A percentile compares a stretch with the other conserved stretches of the same genome.
phyloP scores from a whole-genome alignment of 306 rosid genomes.

The Quercus glauca region DNA sequence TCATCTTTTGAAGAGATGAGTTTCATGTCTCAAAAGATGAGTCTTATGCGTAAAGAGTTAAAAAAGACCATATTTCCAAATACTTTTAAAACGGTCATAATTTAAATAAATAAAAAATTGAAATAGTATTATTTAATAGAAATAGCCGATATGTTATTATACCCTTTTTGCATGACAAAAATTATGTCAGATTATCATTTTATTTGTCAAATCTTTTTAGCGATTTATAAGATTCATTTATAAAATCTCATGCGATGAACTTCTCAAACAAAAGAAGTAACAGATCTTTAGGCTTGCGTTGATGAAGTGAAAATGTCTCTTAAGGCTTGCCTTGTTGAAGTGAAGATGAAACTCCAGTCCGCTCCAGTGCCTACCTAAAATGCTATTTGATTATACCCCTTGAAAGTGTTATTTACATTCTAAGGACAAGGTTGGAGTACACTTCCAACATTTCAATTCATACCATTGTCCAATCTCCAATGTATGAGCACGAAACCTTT shows the following conservation, averaged over 20 bases:
- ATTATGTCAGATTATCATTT: neutral
- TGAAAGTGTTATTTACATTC: neutral
- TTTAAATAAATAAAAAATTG: too few relatives aligned
- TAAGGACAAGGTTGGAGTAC: constrained; percentile 1
- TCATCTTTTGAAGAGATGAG: too few relatives aligned
- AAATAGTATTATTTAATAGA: too few relatives aligned
- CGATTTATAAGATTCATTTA: constrained; percentile 12
- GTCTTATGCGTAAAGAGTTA: too few relatives aligned
- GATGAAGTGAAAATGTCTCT: neutral
- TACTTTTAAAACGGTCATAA: too few relatives aligned
- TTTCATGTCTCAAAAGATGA: too few relatives aligned
- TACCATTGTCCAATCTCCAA: neutral
- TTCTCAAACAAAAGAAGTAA: constrained; percentile 60
- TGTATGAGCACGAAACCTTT: neutral
- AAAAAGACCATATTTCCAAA: too few relatives aligned
- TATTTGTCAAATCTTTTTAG: neutral
- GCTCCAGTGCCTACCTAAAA: constrained; percentile 23
- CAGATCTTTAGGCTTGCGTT: constrained; percentile 58
- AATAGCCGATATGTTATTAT: neutral
- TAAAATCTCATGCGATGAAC: constrained; percentile 43
- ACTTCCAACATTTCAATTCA: neutral
- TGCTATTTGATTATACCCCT: neutral
- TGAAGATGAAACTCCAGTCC: constrained; percentile 43
- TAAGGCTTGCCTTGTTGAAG: constrained; percentile 18
- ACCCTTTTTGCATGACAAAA: neutral